Conservation (phyloP, 148 eudicot species). For the Vaccinium corymbosum region DNA sequence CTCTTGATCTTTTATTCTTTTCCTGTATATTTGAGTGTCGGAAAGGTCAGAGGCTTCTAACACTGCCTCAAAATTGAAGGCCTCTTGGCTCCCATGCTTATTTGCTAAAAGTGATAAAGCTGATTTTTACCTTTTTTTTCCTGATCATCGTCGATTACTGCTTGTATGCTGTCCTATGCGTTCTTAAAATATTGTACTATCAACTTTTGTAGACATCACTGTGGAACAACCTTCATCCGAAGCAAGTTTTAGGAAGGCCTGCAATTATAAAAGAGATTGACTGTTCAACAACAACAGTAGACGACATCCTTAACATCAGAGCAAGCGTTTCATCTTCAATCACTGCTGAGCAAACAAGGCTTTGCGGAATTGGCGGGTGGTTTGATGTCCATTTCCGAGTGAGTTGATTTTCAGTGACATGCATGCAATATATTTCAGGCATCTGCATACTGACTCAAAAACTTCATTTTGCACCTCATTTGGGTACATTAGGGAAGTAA, state of each 20-base stretch:
- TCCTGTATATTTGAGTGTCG: neutral
- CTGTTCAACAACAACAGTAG: constrained; percentile 72
- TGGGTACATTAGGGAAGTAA: constrained; percentile 55
- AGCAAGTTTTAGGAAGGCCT: constrained; percentile 82
- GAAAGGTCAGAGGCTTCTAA: neutral
- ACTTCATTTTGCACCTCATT: constrained; percentile 12
- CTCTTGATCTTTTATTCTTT: neutral
- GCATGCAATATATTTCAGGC: neutral
- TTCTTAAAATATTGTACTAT: constrained; percentile 6
- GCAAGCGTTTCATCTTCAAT: constrained; percentile 56
- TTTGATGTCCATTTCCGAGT: constrained; percentile 99
- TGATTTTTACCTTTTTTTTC: neutral
- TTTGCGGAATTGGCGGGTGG: constrained; percentile 94
- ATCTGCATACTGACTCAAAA: constrained; percentile 4
- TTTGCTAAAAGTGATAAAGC: neutral
- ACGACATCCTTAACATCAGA: constrained; percentile 55
- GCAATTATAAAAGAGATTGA: constrained; percentile 72
- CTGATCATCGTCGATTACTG: neutral
- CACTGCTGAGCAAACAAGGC: constrained; percentile 43
- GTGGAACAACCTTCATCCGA: constrained; percentile 92
- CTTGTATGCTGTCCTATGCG: neutral
- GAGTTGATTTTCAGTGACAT: constrained; percentile 34
- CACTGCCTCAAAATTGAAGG: neutral
- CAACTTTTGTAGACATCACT: constrained; percentile 61
- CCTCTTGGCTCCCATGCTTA: neutral